These are phyloP conservation scores for Amanita exitialis DNA, from an alignment of 768 basidiomycete genomes.

Conservation along the genomic window DNA sequence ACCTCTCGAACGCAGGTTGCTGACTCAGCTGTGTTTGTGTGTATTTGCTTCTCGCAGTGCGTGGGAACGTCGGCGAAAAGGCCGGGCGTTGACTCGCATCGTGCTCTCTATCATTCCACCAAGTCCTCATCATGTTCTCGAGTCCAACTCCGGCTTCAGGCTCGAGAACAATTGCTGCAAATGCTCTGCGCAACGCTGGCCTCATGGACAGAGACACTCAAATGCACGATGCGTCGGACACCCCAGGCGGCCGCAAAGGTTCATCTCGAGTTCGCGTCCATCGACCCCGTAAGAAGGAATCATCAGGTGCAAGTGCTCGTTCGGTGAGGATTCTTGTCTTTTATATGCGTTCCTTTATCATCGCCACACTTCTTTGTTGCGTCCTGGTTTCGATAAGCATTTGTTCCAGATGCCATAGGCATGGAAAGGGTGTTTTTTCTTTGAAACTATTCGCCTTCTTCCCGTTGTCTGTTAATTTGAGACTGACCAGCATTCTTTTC, in stretches of 20 bases:
- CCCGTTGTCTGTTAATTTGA: not conserved
- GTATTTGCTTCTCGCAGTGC: not conserved
- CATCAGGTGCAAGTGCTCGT: conserved; percentile 29
- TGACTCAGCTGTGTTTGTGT: not conserved
- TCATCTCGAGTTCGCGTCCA: conserved; percentile 51
- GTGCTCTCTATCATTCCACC: conserved; percentile 6
- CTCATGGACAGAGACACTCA: conserved; percentile 68
- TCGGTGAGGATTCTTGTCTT: conserved; percentile 54
- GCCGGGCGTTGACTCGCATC: not conserved
- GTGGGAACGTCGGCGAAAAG: not conserved
- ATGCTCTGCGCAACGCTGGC: conserved; percentile 58
- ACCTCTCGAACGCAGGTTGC: too few species aligned
- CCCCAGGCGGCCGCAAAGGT: conserved; percentile 66
- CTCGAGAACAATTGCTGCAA: conserved; percentile 46
- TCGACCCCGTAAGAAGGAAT: conserved; percentile 46
- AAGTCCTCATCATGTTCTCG: conserved; percentile 38
- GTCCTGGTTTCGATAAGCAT: not conserved
- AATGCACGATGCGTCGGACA: conserved; percentile 65
- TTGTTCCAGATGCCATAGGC: not conserved
- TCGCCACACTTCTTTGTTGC: conserved; percentile 13
- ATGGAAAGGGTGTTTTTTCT: not conserved
- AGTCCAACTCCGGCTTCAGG: conserved; percentile 50
- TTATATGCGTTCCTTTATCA: conserved; percentile 19
- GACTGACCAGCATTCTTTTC: conserved; percentile 19
- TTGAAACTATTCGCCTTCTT: not conserved